These are phyloP conservation scores for Entophlyctis helioformis DNA, from an alignment of 192 early-diverging fungal species.

Conservation along the genomic window DNA sequence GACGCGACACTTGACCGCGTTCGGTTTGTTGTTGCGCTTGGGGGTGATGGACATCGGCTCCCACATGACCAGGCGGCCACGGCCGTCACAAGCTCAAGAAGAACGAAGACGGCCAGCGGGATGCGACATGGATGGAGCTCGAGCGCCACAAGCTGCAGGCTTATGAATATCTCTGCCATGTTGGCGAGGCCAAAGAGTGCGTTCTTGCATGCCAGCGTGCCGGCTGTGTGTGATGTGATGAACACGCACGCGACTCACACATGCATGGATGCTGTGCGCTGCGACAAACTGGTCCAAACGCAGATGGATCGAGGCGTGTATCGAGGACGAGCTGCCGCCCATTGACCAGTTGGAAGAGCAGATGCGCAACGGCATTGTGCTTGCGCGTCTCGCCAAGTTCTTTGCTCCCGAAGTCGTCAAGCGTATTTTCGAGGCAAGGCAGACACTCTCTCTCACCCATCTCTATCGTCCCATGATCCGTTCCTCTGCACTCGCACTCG, in stretches of 20 bases:
- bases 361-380: slow-evolving; percentile 81
- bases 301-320: slow-evolving; percentile 93
- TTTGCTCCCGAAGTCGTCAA: slow-evolving; percentile 76
- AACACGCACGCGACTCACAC: no score
- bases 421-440: slow-evolving; percentile 63
- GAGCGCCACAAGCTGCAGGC: slow-evolving; percentile 81
- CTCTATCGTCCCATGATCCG: no score
- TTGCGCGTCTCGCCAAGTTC: slow-evolving; percentile 78
- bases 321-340: slow-evolving; percentile 65
- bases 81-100: slow-evolving; percentile 11
- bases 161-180: slow-evolving; percentile 99
- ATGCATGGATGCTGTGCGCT: no score
- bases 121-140: slow-evolving; percentile 74
- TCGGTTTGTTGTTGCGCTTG: no score
- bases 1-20: no score
- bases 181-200: slow-evolving; percentile 98
- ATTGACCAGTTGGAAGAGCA: slow-evolving; percentile 78
- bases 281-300: background rate
- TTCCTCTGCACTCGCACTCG: no score
- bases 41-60: no score
- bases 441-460: no score
- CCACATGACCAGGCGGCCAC: slow-evolving; percentile 1
- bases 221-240: no score
- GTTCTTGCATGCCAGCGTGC: no score
- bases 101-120: slow-evolving; percentile 6